Percentiles rank a stretch among this genome's conserved stretches.
These are phyloP conservation scores for Lodderomyces elongisporus DNA, from an alignment of 1,139 yeast species.

Conservation along the genomic window DNA sequence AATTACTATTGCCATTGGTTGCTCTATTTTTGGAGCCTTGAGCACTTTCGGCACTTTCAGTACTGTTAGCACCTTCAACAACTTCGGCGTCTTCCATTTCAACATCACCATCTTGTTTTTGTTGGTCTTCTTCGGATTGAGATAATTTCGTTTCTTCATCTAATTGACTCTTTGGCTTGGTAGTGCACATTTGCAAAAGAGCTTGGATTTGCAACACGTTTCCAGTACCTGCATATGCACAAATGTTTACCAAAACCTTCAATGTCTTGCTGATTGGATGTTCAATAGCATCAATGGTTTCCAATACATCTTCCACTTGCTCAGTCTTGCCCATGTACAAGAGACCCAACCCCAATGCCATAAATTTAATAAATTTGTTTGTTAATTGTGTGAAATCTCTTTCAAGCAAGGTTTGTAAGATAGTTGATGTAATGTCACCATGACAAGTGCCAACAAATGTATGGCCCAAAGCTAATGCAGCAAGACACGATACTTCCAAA, in stretches of 20 bases:
- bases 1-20: not conserved
- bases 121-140: constrained; percentile 34
- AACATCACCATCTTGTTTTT: constrained; percentile 18
- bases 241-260: constrained; percentile 84
- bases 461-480: constrained; percentile 91
- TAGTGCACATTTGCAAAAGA: constrained; percentile 81
- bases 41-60: too few relatives aligned
- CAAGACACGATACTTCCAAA: constrained; percentile 76
- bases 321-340: constrained; percentile 93
- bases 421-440: constrained; percentile 88
- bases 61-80: constrained; percentile 13
- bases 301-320: constrained; percentile 91
- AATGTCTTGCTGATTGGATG: constrained; percentile 90
- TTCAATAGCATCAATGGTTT: constrained; percentile 90
- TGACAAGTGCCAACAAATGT: constrained; percentile 94
- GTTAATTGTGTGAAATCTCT: constrained; percentile 73
- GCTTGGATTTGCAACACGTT: constrained; percentile 94
- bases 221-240: constrained; percentile 98
- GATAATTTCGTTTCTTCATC: constrained; percentile 34
- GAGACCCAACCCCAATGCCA: constrained; percentile 89
- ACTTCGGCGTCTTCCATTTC: constrained; percentile 19
- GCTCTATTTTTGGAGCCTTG: constrained; percentile 10
- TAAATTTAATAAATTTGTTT: constrained; percentile 82
- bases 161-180: constrained; percentile 38
- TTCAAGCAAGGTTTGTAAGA: constrained; percentile 85